These are phyloP conservation scores for Pichia kluyveri DNA, from an alignment of 805 yeast genomes.

Conservation along the genomic window DNA sequence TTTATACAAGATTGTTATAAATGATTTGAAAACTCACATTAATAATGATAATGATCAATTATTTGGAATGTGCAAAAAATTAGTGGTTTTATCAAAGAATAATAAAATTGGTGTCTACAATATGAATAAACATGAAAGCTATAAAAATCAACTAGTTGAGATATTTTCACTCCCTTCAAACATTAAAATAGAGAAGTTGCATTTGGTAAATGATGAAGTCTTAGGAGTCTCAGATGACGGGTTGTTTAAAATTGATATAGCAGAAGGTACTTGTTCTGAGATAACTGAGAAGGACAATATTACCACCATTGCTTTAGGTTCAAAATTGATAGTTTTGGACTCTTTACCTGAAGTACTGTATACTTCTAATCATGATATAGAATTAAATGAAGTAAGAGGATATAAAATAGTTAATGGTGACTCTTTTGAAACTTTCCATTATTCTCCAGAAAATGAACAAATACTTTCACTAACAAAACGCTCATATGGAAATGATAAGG, in stretches of 20 bases:
- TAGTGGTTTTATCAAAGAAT: slow-evolving; percentile 32
- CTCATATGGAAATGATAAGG: slow-evolving; percentile 29
- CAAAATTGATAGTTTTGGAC: no score
- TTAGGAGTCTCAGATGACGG: not conserved
- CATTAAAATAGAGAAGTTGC: slow-evolving; percentile 3
- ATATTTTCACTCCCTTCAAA: not conserved
- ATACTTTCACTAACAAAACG: slow-evolving; percentile 33
- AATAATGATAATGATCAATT: slow-evolving; percentile 1
- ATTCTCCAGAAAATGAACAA: slow-evolving; percentile 20
- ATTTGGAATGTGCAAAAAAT: slow-evolving; percentile 39
- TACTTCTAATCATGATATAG: slow-evolving; percentile 3
- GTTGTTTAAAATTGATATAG: slow-evolving; percentile 1
- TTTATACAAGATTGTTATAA: not conserved
- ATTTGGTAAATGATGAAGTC: slow-evolving; percentile 7
- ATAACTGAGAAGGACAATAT: no score
- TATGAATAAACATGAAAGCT: slow-evolving; percentile 23
- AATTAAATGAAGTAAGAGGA: slow-evolving; percentile 11
- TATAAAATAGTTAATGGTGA: slow-evolving; percentile 1
- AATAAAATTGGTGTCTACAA: slow-evolving; percentile 38
- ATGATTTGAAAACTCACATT: not conserved
- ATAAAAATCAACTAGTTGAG: not conserved
- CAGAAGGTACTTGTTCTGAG: not conserved
- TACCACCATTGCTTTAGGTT: no score
- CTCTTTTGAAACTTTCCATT: slow-evolving; percentile 15
- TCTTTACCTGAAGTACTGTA: not conserved